Base-by-base conservation (phyloP, 768 basidiomycete species). In the Lepiota venenata region DNA sequence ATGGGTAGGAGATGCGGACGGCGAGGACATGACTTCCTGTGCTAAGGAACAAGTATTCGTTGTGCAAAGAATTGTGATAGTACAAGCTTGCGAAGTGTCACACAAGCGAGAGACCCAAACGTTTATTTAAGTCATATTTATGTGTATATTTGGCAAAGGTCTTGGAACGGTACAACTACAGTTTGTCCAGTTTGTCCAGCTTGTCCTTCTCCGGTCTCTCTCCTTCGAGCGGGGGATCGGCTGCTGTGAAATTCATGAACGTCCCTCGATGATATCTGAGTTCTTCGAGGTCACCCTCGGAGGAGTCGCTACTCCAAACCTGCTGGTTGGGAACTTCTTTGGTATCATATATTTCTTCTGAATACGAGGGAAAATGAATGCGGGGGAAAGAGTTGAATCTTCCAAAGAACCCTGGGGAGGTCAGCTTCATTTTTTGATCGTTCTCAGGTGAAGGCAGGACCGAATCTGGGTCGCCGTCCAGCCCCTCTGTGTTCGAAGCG, bases 281-380 rank as follows among this genome's bases (percentile, higher is more conserved):
- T 20, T 29, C 37, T 18, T 53, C 36, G 21, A 0, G 29, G 40
- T 40, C 52, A 27, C 47, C 52, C 16, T 53, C 52, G 10, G 52
- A 53, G 20, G 52, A 53, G 5, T 47, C 52, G 18, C 52, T 53
- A 39, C 52, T 53, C 52, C 52, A 53, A 21, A 51, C 8, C 14
- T 44, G 41, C 32, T 51, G 20, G 16, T 20, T 43, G 4, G 50
- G n/a, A 32, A 14, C 42, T 45, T 52, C 21, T 37, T 43, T 18
- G 49, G 59, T 20, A 57, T 62, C 53, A 8, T 47, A 42, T 20
- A 11, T 14, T 6, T 25, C 35, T 20, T 46, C 45, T 3, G 38
- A 46, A 39, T 37, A 40, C 8, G 2, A 11, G 27, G 52, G 25
- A 3, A 32, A 18, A 18, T 40, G 44, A 36, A 40, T 39, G 8